Base-by-base conservation (phyloP, 2,329 filamentous ascomycete species). In the Penicillium paneum region DNA sequence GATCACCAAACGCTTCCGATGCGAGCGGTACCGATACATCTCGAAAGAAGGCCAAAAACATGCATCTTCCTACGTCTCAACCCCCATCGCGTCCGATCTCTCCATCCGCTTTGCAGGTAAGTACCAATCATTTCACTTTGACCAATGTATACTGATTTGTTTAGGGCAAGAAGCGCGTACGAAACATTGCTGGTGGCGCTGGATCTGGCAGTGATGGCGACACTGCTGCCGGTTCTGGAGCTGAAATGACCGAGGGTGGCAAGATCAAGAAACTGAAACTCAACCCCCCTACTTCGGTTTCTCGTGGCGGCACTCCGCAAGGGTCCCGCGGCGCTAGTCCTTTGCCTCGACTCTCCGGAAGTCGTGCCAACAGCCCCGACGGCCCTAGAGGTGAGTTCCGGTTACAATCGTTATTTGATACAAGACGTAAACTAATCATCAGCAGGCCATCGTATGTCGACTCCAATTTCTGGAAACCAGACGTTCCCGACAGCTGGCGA, bases 21-120 rank as follows among this genome's bases (percentile, higher is more conserved):
- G 91, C 91, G 10, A 96, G 91, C 70, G 93, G 91, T 49, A 95
- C 92, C 64, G 93, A 97, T 71, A 93, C 90, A 0, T 84, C 86
- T 24, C 87, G 88, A 61, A 91, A 94, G 75, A 90, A 90, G 77
- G 83, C 82, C 70, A 84, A 88, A 68, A 89, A 87, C 76, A 88
- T 88, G 69, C 81, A 84, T 58, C 59, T 62, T 44, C 55, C 65
- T 21, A 60, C 64, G 13, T 62, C 69, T 28, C 71, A 73, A 54
- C 69, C 73, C 19, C 64, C 57, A 10, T 76, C 71, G 85, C 89
- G 74, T 82, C 92, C 60, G 80, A 81, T 58, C 74, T 81, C 68
- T 84, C 81, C 67, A 88, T 79, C 69, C 82, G 82, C 21, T 81
- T 82, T 58, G 87, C 78, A 71, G 44, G 71, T 73, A 61, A 58